Base-by-base conservation (phyloP, 148 eudicot genomes). In the Persicaria maculosa region DNA sequence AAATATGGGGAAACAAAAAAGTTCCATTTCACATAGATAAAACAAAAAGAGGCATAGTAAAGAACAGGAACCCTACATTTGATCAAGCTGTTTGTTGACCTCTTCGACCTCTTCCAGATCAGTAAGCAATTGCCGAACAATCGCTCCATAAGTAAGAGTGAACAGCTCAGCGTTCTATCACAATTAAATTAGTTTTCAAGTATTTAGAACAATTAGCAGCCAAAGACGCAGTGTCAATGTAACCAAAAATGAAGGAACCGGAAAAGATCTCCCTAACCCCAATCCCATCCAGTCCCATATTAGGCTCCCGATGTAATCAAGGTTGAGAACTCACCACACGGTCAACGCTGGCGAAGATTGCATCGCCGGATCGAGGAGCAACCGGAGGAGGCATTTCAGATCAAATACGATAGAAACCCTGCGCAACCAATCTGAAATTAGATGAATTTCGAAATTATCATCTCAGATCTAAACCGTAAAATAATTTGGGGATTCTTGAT, bases 71-170 rank as follows among this genome's bases (percentile, higher is more conserved):
- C 58, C 76, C 73, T 67, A 90, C 96, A 90, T 90, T 79, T 86
- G 97, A 84, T 94, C 98, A 78, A 94, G 97, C 89, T 94, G 98
- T 75, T 91, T 91, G 85, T 94, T 94, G 77, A 94, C 98, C 84
- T 94, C 93, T 47, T 91, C 97, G 50, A 94, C 95, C 79, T 94
- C 98, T 80, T 94, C 98, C 76, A 94, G 91, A 88, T 94, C 98
- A 43, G 98, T 94, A 14, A 94, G 80, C 58, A 94, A 75, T 75
- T 94, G 98, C 36, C 98, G 91, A 57, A 94, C 98, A 57, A 94
- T 87, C n/a, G 98, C 98, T n/a, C 98, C 98, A 74, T 94, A 94
- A 4, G 98, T 94, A 59, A 94, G 78, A 6, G 98, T 94, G 82
- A 94, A 94, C 50, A 94, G 81, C 85, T 94, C 98, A 3, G 97